Evolutionary conservation across 768 basidiomycete species (phyloP), one percentile per base, ranked within the genome.

Genomic region (Mycena olivaceomarginata): DNA sequence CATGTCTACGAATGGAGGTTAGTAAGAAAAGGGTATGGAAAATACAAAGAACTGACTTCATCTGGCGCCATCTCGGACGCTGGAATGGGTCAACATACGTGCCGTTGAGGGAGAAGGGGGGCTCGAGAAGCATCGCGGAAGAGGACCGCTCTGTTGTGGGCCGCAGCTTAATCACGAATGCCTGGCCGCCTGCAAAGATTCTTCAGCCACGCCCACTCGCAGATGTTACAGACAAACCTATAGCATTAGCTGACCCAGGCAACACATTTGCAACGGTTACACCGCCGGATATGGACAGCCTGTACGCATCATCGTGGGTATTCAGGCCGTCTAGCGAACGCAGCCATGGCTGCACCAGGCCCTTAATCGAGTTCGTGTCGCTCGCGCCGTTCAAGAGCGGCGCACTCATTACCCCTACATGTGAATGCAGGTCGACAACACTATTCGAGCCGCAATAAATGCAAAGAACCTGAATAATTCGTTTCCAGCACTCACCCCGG

Each of bases 241-340:
- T 64, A 13, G 63, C 53, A 74, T 91, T 85, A 1, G 89, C 91
- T 65, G 90, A 92, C 0, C 95, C 95, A 1, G 95, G 95, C 0
- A 97, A 88, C n/a, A 96, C 87, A 68, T 95, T 90, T 4, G 92
- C 92, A 4, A 94, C 94, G 0, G 96, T 95, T 7, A 96, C 91
- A 0, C 91, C 96, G 2, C 96, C 96, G 0, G 95, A 84, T 18
- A 94, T 88, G 5, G 91, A 85, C 5, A 92, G 86, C 18, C 87
- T 84, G 80, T 92, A 94, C 2, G 91, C 87, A 2, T 87, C 87
- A 82, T 96, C 95, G 73, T 94, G 94, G 0, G 94, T 95, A 82
- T 96, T 95, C 77, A 96, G 82, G 0, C 90, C 94, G 76, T 96
- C 94, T 22, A 96, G 84, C 13, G 91, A 92, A 45, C 94, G 89